These are phyloP conservation scores for Speleostelium caveatum DNA, from an alignment of 78 protist species.

Conservation along the genomic window DNA sequence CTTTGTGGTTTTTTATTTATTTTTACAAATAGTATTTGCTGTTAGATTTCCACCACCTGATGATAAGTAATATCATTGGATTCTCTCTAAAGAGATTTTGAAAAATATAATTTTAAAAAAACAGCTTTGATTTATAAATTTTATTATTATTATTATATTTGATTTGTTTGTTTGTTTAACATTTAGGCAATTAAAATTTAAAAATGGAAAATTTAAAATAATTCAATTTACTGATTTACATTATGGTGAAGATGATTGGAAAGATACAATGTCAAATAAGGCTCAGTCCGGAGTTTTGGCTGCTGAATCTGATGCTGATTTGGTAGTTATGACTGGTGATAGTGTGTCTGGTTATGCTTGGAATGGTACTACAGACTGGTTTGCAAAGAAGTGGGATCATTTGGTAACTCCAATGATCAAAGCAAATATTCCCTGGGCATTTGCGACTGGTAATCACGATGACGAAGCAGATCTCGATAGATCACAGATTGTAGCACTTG, in stretches of 20 bases:
- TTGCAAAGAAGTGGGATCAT: conserved; percentile 11
- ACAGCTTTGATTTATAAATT: no score
- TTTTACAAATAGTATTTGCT: no score
- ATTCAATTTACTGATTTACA: conserved; percentile 83
- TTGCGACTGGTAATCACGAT: conserved; percentile 69
- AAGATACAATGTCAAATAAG: conserved; percentile 14
- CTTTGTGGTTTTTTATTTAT: no score
- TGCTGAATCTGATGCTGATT: conserved; percentile 56
- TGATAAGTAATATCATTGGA: no score
- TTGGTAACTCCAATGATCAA: conserved; percentile 40
- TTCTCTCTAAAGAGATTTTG: no score
- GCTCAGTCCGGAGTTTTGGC: conserved; percentile 29
- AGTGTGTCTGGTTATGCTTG: conserved; percentile 68
- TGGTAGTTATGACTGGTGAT: conserved; percentile 80
- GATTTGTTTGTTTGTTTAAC: neutral
- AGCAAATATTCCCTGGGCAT: conserved; percentile 52
- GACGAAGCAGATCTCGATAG: conserved; percentile 67
- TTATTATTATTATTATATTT: conserved; percentile 5
- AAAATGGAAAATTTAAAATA: conserved; percentile 51
- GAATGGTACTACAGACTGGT: conserved; percentile 53
- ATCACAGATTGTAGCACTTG: conserved; percentile 38
- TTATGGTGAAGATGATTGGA: conserved; percentile 58
- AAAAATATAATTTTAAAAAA: no score
- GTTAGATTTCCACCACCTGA: no score
- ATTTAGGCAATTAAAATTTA: conserved; percentile 6